Base-by-base conservation (phyloP, 208 protist genomes). In the Leishmania tarentolae region DNA sequence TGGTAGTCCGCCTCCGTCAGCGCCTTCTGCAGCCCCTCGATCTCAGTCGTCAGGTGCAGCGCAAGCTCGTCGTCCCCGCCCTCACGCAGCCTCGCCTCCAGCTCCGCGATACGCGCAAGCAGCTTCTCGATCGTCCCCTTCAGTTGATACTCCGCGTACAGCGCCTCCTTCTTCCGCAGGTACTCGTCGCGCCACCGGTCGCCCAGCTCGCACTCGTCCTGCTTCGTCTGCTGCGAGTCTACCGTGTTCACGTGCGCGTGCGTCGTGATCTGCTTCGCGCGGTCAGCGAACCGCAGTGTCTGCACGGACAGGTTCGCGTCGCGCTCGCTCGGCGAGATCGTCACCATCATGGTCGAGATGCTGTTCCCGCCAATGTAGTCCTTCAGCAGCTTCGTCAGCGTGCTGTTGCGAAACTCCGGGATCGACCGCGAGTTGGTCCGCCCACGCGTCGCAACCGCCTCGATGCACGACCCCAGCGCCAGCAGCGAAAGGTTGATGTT, bases 311-410 rank as follows among this genome's bases (percentile, higher is more conserved):
- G 90, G 81, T 94, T 89, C 19, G 94, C 87, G 76, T 96, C 93
- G 69, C 94, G 87, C 85, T 97, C 94, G 78, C 86, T 72, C 40
- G 97, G 86, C 0, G 94, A 97, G 7, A 98, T 87, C 19, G 92
- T 98, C 24, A 98, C 95, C 28, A 99, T 75, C 95, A 99, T 98
- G 1, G 98, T 80, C 88, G 95, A 92, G 83, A 98, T 99, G 5
- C 85, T 85, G 9, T 95, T 94, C 11, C 90, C 93, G 0, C 92
- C 94, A 0, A 98, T 82, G 74, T 91, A 97, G 74, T 93, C 88
- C 85, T 98, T 93, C 53, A 98, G 86, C 31, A 98, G 75, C 73
- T 93, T 97, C 3, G 97, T 98, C 21, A 98, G 88, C 76, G 94
- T 95, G 82, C 88, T 92, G 81, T 98, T 97, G 31, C 97, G 91